Evolutionary conservation across 148 eudicot genomes (phyloP).

Genomic region (Amaranthus hypochondriacus): DNA sequence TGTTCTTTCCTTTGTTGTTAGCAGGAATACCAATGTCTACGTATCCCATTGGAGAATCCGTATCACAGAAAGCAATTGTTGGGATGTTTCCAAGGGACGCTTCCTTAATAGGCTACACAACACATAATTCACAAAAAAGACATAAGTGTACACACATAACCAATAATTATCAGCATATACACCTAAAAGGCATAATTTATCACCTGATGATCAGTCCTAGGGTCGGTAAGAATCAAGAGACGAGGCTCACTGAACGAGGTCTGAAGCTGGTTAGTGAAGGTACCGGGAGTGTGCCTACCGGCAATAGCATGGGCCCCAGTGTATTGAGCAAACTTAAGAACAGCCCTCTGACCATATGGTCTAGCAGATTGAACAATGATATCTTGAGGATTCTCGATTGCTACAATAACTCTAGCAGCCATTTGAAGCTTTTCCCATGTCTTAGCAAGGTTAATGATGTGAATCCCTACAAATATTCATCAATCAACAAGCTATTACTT

Average conservation of each 20-base stretch:
- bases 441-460: conserved; percentile 56
- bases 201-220: conserved; percentile 72
- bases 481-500: background rate
- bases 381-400: conserved; percentile 63
- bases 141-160: background rate
- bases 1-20: conserved; percentile 75
- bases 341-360: conserved; percentile 80
- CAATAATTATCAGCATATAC: background rate
- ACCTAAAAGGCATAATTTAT: background rate
- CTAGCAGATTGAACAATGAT: conserved; percentile 81
- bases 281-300: conserved; percentile 77
- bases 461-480: conserved; percentile 34
- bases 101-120: conserved; percentile 65
- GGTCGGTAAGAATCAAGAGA: conserved; percentile 66
- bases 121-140: background rate
- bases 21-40: conserved; percentile 78
- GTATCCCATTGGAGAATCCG: conserved; percentile 67
- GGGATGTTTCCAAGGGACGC: conserved; percentile 69
- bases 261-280: conserved; percentile 72
- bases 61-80: conserved; percentile 74
- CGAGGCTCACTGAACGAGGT: conserved; percentile 72
- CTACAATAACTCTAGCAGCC: conserved; percentile 69
- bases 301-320: conserved; percentile 66
- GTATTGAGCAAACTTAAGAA: conserved; percentile 70
- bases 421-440: conserved; percentile 65